These are phyloP conservation scores for Nitzschia sp. DNA, from an alignment of 108 stramenopile genomes.

Conservation along the genomic window DNA sequence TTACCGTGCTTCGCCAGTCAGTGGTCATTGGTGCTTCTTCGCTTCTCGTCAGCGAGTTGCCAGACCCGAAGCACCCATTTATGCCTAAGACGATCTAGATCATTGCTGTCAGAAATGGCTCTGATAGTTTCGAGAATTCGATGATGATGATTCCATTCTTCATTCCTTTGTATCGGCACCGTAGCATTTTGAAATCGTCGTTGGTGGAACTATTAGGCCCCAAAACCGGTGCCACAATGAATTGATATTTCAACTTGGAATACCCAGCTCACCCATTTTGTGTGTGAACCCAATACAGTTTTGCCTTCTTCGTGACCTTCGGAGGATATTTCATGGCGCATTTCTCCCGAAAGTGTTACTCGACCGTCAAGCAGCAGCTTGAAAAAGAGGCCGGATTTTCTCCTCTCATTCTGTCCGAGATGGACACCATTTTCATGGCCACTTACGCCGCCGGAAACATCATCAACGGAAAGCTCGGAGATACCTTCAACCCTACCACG, in stretches of 20 bases:
- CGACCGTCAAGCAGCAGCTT: constrained; percentile 92
- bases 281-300: constrained; percentile 50
- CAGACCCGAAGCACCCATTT: too few species aligned
- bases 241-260: too few species aligned
- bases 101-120: too few species aligned
- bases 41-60: too few species aligned
- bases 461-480: constrained; percentile 93
- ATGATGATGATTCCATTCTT: too few species aligned
- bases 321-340: constrained; percentile 96
- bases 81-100: too few species aligned
- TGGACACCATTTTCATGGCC: constrained; percentile 97
- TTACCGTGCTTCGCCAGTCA: background rate
- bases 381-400: constrained; percentile 73
- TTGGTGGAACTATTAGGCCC: too few species aligned
- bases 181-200: too few species aligned
- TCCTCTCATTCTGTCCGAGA: constrained; percentile 72
- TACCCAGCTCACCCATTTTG: too few species aligned
- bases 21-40: constrained; percentile 19
- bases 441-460: constrained; percentile 94
- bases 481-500: constrained; percentile 90
- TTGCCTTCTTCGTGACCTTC: constrained; percentile 93
- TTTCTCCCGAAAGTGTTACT: constrained; percentile 95
- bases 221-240: too few species aligned
- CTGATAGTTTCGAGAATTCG: too few species aligned
- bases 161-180: too few species aligned